Evolutionary conservation across 306 rosid species (phyloP).

Genomic region (Castanea sativa): DNA sequence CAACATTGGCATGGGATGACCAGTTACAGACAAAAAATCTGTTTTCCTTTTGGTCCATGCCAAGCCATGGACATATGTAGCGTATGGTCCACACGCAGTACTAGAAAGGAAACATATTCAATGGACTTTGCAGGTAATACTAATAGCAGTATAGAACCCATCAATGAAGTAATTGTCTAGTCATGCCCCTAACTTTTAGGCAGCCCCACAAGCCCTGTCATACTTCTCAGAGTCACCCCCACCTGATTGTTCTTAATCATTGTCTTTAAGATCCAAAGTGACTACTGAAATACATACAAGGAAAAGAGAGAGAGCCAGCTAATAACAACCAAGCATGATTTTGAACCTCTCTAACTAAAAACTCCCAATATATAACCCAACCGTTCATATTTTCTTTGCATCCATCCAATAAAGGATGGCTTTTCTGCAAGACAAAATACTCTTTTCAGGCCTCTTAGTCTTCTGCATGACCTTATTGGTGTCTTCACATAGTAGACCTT

Average conservation of each 20-base stretch:
- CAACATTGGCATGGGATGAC: background rate
- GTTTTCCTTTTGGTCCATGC: background rate
- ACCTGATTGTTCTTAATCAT: slow-evolving; percentile 37
- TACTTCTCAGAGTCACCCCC: slow-evolving; percentile 42
- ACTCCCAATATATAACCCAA: slow-evolving; percentile 37
- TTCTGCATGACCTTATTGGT: slow-evolving; percentile 38
- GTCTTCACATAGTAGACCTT: slow-evolving; percentile 48
- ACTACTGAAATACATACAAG: slow-evolving; percentile 24
- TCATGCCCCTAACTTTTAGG: slow-evolving; percentile 34
- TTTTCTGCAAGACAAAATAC: slow-evolving; percentile 30
- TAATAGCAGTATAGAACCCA: background rate
- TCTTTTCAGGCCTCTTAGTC: slow-evolving; percentile 32
- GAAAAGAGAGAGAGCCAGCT: slow-evolving; percentile 57
- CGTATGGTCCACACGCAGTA: slow-evolving; percentile 27
- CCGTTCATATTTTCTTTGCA: slow-evolving; percentile 12
- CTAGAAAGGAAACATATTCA: slow-evolving; percentile 16
- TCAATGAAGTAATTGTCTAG: slow-evolving; percentile 17
- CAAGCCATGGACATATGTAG: background rate
- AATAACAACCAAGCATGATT: slow-evolving; percentile 72
- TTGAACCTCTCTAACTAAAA: slow-evolving; percentile 29
- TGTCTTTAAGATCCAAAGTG: slow-evolving; percentile 39
- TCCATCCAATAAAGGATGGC: slow-evolving; percentile 42
- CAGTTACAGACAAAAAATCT: background rate
- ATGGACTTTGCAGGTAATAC: slow-evolving; percentile 11
- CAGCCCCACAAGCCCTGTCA: slow-evolving; percentile 52